These are phyloP conservation scores for Emergomyces orientalis DNA, from an alignment of 2,329 filamentous ascomycete species.

Conservation along the genomic window DNA sequence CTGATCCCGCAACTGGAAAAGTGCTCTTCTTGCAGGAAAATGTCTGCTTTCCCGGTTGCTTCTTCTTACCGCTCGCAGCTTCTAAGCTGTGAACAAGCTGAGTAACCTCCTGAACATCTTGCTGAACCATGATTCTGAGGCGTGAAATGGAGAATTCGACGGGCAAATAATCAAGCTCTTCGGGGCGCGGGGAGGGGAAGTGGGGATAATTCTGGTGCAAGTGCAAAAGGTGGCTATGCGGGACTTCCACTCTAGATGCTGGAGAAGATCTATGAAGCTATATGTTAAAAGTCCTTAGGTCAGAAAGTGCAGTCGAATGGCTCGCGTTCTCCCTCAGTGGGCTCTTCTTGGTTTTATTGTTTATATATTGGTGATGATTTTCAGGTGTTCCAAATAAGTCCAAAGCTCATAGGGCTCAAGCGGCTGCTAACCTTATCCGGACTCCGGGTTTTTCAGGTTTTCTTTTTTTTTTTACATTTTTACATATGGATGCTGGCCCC, in stretches of 20 bases:
- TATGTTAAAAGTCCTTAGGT: background rate
- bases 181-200: background rate
- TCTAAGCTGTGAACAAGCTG: slow-evolving; percentile 58
- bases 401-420: background rate
- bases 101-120: slow-evolving; percentile 60
- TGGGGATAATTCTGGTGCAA: background rate
- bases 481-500: background rate
- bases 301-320: background rate
- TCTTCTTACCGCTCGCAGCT: slow-evolving; percentile 43
- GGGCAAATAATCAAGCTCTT: background rate
- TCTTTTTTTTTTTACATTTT: background rate
- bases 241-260: background rate
- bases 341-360: background rate
- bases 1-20: slow-evolving; percentile 58
- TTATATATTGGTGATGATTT: no score
- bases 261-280: background rate
- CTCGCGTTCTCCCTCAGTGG: background rate
- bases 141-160: background rate
- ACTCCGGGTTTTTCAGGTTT: background rate
- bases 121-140: slow-evolving; percentile 47
- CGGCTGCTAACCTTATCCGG: background rate
- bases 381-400: no score
- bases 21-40: slow-evolving; percentile 74
- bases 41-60: slow-evolving; percentile 42
- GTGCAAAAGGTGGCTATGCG: background rate